A percentile compares a stretch with the other conserved stretches of the same genome.
Evolutionary conservation across 2,329 filamentous ascomycete species (phyloP).

Genomic region (Clathrospora elynae): DNA sequence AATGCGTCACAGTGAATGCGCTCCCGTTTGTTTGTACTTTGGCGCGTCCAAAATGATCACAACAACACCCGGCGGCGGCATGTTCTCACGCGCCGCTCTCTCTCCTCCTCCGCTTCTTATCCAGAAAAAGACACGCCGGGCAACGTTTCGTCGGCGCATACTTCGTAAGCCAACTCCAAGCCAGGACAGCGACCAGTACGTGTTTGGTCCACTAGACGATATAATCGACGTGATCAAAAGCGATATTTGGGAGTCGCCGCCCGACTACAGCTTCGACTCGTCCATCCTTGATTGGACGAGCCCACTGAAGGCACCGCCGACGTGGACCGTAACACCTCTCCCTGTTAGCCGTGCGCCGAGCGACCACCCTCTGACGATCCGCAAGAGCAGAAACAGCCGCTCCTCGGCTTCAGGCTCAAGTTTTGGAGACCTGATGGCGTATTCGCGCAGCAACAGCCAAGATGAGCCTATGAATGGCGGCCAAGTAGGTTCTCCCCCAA

Average conservation of each 20-base stretch:
- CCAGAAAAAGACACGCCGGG: constrained; percentile 35
- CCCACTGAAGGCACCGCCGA: constrained; percentile 24
- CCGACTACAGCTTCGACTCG: constrained; percentile 15
- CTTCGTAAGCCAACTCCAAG: constrained; percentile 29
- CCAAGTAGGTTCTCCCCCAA: constrained; percentile 9
- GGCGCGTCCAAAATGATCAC: constrained; percentile 20
- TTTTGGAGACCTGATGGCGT: constrained; percentile 19
- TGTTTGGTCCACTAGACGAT: constrained; percentile 40
- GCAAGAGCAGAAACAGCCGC: constrained; percentile 40
- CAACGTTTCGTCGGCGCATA: constrained; percentile 33
- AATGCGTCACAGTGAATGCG: constrained; percentile 13
- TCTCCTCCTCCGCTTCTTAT: constrained; percentile 39
- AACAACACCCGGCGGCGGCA: constrained; percentile 10
- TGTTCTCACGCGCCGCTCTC: constrained; percentile 23
- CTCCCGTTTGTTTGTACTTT: constrained; percentile 12
- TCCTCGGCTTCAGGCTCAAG: constrained; percentile 38
- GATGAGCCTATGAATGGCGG: constrained; percentile 9
- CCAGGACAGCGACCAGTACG: constrained; percentile 10
- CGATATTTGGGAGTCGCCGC: constrained; percentile 33
- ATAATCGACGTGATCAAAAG: constrained; percentile 43
- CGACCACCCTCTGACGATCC: constrained; percentile 39
- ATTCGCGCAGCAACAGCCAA: constrained; percentile 21
- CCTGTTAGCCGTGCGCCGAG: constrained; percentile 39
- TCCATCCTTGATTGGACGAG: constrained; percentile 22
- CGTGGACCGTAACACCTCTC: constrained; percentile 34